Percentiles rank a stretch among this genome's conserved stretches.
Evolutionary conservation across 2,329 filamentous ascomycete genomes (phyloP).

Genomic region (Moelleriella libera): DNA sequence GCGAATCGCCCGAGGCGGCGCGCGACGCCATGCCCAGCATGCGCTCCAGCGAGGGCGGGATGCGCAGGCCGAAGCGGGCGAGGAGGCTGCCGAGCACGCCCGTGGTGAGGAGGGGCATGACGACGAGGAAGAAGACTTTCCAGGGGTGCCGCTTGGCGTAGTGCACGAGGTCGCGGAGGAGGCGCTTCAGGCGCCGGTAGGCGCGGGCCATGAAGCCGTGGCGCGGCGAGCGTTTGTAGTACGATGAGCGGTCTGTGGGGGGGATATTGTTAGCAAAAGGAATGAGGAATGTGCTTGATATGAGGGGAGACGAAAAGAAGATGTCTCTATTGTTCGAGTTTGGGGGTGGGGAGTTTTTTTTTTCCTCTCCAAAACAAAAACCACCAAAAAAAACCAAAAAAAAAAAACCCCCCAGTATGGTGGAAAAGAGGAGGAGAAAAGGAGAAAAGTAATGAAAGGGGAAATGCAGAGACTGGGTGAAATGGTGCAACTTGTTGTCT

Average conservation of each 20-base stretch:
- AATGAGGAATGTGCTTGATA: too few species aligned
- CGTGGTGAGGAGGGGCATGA: conserved; percentile 77
- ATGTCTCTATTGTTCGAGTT: too few species aligned
- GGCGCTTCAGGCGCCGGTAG: conserved; percentile 60
- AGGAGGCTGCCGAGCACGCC: conserved; percentile 70
- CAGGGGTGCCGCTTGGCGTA: conserved; percentile 74
- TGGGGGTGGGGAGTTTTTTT: too few species aligned
- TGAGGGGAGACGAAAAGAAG: not conserved
- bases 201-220: conserved; percentile 63
- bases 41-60: conserved; percentile 51
- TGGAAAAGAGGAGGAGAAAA: too few species aligned
- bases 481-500: too few species aligned
- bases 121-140: conserved; percentile 75
- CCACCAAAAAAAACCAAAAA: too few species aligned
- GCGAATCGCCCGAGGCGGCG: conserved; percentile 30
- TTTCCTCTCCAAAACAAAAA: too few species aligned
- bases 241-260: conserved; percentile 41
- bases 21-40: conserved; percentile 40
- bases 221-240: conserved; percentile 73
- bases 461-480: too few species aligned
- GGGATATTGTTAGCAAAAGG: too few species aligned
- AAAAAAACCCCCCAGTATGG: too few species aligned
- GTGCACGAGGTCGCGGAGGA: conserved; percentile 66
- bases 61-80: conserved; percentile 61
- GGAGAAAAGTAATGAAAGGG: too few species aligned